Evolutionary conservation across 768 basidiomycete genomes (phyloP), one percentile per base, ranked within the genome.

Genomic region (Suillus bovinus): DNA sequence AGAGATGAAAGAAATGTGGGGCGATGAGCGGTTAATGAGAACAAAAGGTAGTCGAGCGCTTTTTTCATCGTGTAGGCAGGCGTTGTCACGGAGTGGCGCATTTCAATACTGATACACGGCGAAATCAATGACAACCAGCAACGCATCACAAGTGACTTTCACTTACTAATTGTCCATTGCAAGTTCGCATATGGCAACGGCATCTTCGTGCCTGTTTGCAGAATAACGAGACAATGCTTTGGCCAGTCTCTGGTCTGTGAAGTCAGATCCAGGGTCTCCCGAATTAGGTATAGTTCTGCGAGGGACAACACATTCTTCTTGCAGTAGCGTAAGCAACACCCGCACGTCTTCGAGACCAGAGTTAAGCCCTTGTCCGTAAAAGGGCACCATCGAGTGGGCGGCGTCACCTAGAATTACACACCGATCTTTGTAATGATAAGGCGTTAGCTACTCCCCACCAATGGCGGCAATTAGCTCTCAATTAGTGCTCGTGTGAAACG

Each of bases 321-420:
- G 84, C 69, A 98, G 81, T 61, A 95, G 77, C 34, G 85, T 81
- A 63, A 87, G 84, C 66, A 99, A 82, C 58, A 99, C 86, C 67
- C 97, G 87, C 68, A 99, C 95, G 75, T 99, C 96, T 78, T 99
- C 96, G 58, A 99, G 84, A 17, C 96, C 96, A 72, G 96, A 97
- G 72, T 99, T 99, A 68, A 99, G 83, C 46, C 96, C 96, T 81
- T 99, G 96, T 47, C 96, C 92, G 73, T 91, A 95, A 79, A 95
- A 96, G 65, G 96, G 96, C n/a, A 96, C 95, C 95, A 99, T 98
- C 47, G 94, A 91, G 76, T 99, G 96, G 13, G 94, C 93, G 44
- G 96, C 90, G 76, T 99, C 96, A 60, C 96, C 96, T 56, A 99
- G 77, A 60, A 99, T 84, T 42, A 99, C 82, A 65, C 82, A 93